Percentiles rank a stretch among this genome's conserved stretches.
Evolutionary conservation across 441 rosid genomes (phyloP).

Genomic region (Brassica balearica): DNA sequence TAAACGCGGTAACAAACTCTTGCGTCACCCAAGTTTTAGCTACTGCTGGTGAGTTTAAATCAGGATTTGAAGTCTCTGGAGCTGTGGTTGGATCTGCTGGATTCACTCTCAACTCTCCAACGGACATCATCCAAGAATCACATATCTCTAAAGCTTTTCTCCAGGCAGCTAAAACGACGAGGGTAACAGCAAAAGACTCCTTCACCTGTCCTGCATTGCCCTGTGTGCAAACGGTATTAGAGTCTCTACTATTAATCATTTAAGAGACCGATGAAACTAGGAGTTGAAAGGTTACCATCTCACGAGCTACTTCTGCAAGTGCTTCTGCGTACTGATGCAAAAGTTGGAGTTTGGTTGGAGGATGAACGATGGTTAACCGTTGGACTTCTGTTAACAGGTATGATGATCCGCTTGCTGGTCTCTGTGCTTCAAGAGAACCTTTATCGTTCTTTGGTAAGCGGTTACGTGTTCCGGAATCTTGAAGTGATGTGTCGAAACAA

Average conservation of each 20-base stretch:
- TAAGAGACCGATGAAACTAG: neutral
- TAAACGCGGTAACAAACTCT: conserved; percentile 61
- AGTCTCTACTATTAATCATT: conserved; percentile 14
- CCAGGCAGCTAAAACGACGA: conserved; percentile 76
- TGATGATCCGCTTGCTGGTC: conserved; percentile 45
- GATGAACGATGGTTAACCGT: conserved; percentile 56
- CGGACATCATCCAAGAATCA: conserved; percentile 56
- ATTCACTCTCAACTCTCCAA: conserved; percentile 45
- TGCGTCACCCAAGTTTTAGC: conserved; percentile 64
- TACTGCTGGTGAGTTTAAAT: conserved; percentile 51
- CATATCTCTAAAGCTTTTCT: conserved; percentile 65
- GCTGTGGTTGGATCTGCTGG: conserved; percentile 24
- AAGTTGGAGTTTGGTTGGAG: conserved; percentile 63
- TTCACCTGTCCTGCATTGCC: conserved; percentile 57
- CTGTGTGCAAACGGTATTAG: conserved; percentile 51
- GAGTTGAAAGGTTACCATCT: conserved; percentile 55
- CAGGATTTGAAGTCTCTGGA: conserved; percentile 38
- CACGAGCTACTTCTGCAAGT: conserved; percentile 64
- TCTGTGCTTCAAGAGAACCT: conserved; percentile 47
- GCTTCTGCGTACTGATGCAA: conserved; percentile 61
- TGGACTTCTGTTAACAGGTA: conserved; percentile 56
- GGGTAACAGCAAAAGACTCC: conserved; percentile 80
- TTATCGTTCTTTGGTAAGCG: conserved; percentile 43
- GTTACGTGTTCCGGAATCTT: conserved; percentile 46
- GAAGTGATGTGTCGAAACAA: conserved; percentile 61